Evolutionary conservation across 805 yeast genomes (phyloP).

Genomic region (Wickerhamiella sorbophila): DNA sequence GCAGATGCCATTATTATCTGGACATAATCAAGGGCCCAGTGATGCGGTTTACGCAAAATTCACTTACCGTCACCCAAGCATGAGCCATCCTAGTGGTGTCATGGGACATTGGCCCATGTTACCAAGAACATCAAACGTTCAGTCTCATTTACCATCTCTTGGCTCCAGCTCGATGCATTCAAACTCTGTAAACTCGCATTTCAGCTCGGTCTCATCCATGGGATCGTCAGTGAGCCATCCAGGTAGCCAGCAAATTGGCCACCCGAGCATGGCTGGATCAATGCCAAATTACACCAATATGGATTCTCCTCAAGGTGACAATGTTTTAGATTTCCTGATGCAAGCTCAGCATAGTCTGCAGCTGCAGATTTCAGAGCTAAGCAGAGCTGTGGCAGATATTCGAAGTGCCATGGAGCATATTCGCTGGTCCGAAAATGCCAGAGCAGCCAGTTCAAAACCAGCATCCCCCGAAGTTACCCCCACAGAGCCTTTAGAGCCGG

Average conservation of each 20-base stretch:
- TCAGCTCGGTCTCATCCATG: background rate
- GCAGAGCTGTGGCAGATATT: background rate
- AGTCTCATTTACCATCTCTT: background rate
- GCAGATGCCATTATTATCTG: background rate
- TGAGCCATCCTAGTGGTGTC: background rate
- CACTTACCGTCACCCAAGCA: background rate
- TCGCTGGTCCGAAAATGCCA: too few species aligned
- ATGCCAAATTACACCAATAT: background rate
- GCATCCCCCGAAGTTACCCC: too few species aligned
- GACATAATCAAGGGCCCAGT: background rate
- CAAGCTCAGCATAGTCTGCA: background rate
- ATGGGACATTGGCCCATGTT: background rate
- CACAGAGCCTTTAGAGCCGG: too few species aligned
- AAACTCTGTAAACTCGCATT: background rate
- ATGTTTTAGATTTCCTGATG: background rate
- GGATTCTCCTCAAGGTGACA: background rate
- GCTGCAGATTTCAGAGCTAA: background rate
- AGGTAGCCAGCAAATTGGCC: background rate
- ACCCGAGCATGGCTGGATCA: too few species aligned
- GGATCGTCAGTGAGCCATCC: background rate
- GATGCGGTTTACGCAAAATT: background rate
- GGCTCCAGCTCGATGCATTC: background rate
- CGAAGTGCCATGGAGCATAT: background rate
- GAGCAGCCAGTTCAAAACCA: too few species aligned
- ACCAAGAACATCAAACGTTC: background rate